Base-by-base conservation (phyloP, 306 rosid species). In the Rosa persica region DNA sequence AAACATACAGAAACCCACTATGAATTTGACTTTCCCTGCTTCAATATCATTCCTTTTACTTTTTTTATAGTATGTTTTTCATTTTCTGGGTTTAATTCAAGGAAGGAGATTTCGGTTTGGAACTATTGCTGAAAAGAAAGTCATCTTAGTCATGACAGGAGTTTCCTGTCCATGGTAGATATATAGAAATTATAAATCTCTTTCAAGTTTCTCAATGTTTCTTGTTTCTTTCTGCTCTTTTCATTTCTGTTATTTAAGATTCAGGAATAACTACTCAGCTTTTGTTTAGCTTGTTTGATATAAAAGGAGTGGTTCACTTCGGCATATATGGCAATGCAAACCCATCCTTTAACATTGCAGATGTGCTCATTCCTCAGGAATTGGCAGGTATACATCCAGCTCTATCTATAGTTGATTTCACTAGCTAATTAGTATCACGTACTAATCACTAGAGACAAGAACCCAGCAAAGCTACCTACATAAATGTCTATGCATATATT, bases 271-370 rank as follows among this genome's bases (percentile, higher is more conserved):
- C 11, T 0, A 89, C 90, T 12, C 91, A 87, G 73, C 88, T 91
- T 71, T 60, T 91, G 38, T 16, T 89, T 68, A 87, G 89, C 86
- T 70, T 81, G 2, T 91, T 89, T 83, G 0, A 46, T 0, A 52
- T 91, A 61, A 82, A 87, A 34, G 96, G 96, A 79, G 90, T 91
- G 11, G 87, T 89, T 11, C 96, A 91, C 80, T 87, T 86, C 66
- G 93, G 93, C 19, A 89, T 86, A 44, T 91, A 93, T 40, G 90
- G 90, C 20, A 91, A 86, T 76, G 96, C 91, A 72, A 89, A 87
- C 73, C 91, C 93, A 0, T 73, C 82, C 8, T 81, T 89, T 20
- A 79, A 89, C 76, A 86, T 89, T 13, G 93, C 90, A 66, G 92
- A 91, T 79, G 96, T 87, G 4, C 76, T 61, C 79, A 84, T 89